Base-by-base conservation (phyloP, 2,329 filamentous ascomycete species). In the Aspergillus hiratsukae region DNA sequence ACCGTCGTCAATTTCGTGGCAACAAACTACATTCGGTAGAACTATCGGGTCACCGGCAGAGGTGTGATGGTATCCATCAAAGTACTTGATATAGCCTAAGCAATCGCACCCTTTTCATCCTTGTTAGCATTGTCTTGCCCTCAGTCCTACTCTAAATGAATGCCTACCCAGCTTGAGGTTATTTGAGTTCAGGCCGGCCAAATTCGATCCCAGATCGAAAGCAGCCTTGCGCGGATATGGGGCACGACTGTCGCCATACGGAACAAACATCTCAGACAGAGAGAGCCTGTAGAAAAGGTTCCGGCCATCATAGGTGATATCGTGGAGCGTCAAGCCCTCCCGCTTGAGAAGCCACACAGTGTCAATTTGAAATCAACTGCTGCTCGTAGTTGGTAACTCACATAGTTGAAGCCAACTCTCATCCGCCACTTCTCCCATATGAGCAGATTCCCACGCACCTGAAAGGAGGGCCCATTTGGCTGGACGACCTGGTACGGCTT, bases 361-460 rank as follows among this genome's bases (percentile, higher is more conserved):
- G 31, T 35, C 31, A 35, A 17, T 17, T 14, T 17, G 31, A 7
- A 17, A 35, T 7, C 31, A 17, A 35, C 14, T 6, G 31, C 31
- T 35, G 31, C 2, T 35, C 14, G 4, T 17, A 5, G 14, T 3
- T 35, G 31, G 31, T 7, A 11, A 35, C 31, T 35, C 14, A 35
- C 31, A 51, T 75, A 77, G 52, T 78, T 79, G 64, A 78, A 79
- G 0, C 75, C 75, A 3, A 78, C 66, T 1, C 70, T 68, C 53
- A 78, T 65, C 2, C 61, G 65, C 76, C 75, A 79, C 52, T 78
- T 79, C 60, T 78, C 72, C 76, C 75, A 79, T 1, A 35, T 57
- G 0, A 75, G 19, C 0, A 62, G 52, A 46, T 74, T 72, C 0
- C 69, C 68, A 0, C 68, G 49, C 3, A 64, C 62, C 3, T 61